A percentile compares a stretch with the other conserved stretches of the same genome.
phyloP scores from a whole-genome alignment of 2,329 filamentous ascomycete species.

The Microsporum audouinii region DNA sequence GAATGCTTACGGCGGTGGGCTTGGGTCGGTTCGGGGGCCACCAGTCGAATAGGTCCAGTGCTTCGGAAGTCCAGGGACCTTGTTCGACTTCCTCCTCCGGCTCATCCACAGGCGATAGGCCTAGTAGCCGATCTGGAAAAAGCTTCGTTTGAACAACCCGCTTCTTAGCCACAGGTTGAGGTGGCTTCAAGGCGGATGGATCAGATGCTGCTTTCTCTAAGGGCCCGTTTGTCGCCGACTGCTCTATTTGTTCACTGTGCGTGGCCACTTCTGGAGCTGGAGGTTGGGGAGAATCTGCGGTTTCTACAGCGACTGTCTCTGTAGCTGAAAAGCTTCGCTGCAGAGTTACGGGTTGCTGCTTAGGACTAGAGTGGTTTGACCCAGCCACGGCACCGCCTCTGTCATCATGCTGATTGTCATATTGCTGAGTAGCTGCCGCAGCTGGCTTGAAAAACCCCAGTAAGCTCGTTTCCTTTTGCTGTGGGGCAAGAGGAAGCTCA shows the following conservation, averaged over 20 bases:
- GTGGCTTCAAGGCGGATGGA: slow-evolving; percentile 21
- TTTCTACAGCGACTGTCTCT: background rate
- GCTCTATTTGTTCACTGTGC: background rate
- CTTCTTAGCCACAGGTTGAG: background rate
- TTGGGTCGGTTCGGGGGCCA: slow-evolving; percentile 32
- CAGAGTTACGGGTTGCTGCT: background rate
- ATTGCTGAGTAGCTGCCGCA: background rate
- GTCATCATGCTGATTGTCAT: background rate
- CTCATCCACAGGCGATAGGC: slow-evolving; percentile 3
- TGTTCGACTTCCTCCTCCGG: slow-evolving; percentile 19
- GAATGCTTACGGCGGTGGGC: slow-evolving; percentile 13
- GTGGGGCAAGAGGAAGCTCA: background rate
- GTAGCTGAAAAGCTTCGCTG: background rate
- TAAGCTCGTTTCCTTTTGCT: background rate
- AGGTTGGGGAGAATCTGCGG: background rate
- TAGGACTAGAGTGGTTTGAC: background rate
- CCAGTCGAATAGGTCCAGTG: slow-evolving; percentile 34
- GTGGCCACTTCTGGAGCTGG: background rate
- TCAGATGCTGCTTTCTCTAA: slow-evolving; percentile 29
- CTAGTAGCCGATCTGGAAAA: background rate
- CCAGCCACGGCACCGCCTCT: background rate
- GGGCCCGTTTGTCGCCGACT: background rate
- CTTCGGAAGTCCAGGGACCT: slow-evolving; percentile 34
- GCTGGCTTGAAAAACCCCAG: slow-evolving; percentile 4
- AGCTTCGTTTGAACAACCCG: slow-evolving; percentile 1